A percentile compares a stretch with the other conserved stretches of the same genome.
Evolutionary conservation across 805 yeast species (phyloP).

Genomic region (Kodamaea neixiangensis): DNA sequence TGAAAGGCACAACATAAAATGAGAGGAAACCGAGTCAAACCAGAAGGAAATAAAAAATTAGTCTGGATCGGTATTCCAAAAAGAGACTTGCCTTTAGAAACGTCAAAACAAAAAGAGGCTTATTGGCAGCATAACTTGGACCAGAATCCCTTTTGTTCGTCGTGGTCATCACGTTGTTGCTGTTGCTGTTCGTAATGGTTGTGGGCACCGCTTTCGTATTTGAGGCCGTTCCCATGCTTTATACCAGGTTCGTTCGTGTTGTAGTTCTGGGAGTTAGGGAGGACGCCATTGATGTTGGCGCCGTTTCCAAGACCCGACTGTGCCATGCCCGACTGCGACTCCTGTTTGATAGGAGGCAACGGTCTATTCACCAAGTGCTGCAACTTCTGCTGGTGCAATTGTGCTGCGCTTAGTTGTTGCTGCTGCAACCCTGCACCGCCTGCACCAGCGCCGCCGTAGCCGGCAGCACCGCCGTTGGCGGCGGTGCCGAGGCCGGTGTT

Average conservation of each 20-base stretch:
- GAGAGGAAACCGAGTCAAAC: background rate
- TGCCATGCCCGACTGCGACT: conserved; percentile 22
- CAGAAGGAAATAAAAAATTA: conserved; percentile 3
- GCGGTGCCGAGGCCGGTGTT: conserved; percentile 20
- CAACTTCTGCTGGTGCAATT: conserved; percentile 49
- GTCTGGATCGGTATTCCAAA: background rate
- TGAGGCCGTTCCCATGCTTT: conserved; percentile 16
- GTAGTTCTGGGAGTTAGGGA: conserved; percentile 25
- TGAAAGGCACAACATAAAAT: conserved; percentile 5
- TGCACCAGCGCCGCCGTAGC: conserved; percentile 7
- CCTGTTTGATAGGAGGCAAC: conserved; percentile 50
- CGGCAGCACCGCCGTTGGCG: conserved; percentile 10
- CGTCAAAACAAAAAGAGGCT: conserved; percentile 3
- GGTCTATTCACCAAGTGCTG: conserved; percentile 51
- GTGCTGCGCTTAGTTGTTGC: conserved; percentile 46
- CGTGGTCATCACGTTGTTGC: conserved; percentile 27
- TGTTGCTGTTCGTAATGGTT: conserved; percentile 44
- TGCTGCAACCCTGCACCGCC: conserved; percentile 21
- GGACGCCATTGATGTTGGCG: conserved; percentile 20
- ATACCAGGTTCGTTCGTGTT: conserved; percentile 16
- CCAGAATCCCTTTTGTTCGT: conserved; percentile 44
- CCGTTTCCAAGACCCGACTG: conserved; percentile 15
- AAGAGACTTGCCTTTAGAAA: conserved; percentile 4
- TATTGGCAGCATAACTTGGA: conserved; percentile 45
- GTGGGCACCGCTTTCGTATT: conserved; percentile 16